These are phyloP conservation scores for Thinopyrum elongatum DNA, from an alignment of 176 grass and related monocot genomes.

Conservation along the genomic window DNA sequence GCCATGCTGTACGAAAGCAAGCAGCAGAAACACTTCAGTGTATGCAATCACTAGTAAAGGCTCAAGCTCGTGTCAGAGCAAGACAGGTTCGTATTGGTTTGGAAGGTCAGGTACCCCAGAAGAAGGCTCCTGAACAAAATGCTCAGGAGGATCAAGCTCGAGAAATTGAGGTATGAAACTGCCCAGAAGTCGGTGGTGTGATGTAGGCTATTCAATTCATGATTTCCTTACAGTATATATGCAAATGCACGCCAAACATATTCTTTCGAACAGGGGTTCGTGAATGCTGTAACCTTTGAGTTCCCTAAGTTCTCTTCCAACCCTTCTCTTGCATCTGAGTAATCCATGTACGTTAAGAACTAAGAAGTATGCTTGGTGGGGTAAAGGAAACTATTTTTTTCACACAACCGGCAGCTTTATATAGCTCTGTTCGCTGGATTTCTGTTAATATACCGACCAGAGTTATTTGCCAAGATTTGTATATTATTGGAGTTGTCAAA, in stretches of 20 bases:
- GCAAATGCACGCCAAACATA: neutral
- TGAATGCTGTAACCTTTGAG: neutral
- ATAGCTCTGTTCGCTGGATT: neutral
- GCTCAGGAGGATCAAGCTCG: constrained; percentile 12
- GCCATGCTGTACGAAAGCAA: constrained; percentile 97
- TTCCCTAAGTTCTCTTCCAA: neutral
- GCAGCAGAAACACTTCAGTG: constrained; percentile 95
- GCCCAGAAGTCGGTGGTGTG: neutral
- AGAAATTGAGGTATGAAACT: constrained; percentile 75
- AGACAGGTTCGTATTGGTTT: constrained; percentile 80
- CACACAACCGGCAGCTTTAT: neutral
- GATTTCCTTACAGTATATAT: neutral
- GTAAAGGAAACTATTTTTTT: neutral
- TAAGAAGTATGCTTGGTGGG: neutral
- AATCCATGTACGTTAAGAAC: neutral
- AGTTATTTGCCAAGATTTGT: neutral
- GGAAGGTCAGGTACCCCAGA: constrained; percentile 74
- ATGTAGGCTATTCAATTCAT: neutral
- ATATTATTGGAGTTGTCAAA: neutral
- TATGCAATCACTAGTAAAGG: constrained; percentile 93
- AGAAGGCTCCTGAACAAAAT: constrained; percentile 48
- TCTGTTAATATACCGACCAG: constrained; percentile 1
- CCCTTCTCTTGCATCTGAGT: neutral
- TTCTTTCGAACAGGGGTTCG: too few species aligned
- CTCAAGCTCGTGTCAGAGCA: constrained; percentile 96